phyloP scores from a whole-genome alignment of 768 basidiomycete genomes.

The Panaeolus cyanescens region DNA sequence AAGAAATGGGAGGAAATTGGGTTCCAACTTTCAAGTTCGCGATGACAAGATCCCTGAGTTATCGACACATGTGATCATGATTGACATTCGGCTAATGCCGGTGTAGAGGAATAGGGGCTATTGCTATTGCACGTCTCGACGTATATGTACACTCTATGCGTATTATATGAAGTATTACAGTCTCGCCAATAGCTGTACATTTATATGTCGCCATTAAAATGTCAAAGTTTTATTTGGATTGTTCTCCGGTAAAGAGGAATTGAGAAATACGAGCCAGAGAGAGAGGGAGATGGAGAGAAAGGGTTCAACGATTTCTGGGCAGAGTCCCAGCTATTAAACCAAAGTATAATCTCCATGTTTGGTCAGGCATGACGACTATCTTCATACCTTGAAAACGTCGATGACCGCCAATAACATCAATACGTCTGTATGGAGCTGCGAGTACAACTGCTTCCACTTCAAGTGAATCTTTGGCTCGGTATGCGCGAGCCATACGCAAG shows the following conservation, averaged over 20 bases:
- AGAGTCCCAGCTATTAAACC: slow-evolving; percentile 41
- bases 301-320: slow-evolving; percentile 12
- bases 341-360: slow-evolving; percentile 48
- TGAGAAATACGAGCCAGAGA: too few species aligned
- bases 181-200: too few species aligned
- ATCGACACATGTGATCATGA: neutral
- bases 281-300: too few species aligned
- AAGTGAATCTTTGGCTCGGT: slow-evolving; percentile 38
- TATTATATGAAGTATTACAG: too few species aligned
- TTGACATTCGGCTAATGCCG: neutral
- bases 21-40: too few species aligned
- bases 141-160: too few species aligned
- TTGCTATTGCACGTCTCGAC: neutral
- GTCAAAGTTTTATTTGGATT: too few species aligned
- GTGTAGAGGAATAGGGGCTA: slow-evolving; percentile 3
- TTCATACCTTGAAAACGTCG: slow-evolving; percentile 48
- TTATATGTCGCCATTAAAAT: too few species aligned
- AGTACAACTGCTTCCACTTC: slow-evolving; percentile 42
- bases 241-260: too few species aligned
- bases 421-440: slow-evolving; percentile 42
- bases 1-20: neutral
- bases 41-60: neutral
- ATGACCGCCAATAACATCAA: slow-evolving; percentile 50
- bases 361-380: slow-evolving; percentile 34
- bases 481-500: slow-evolving; percentile 27